These are phyloP conservation scores for Cystofilobasidium capitatum DNA, from an alignment of 768 basidiomycete genomes.

Conservation along the genomic window DNA sequence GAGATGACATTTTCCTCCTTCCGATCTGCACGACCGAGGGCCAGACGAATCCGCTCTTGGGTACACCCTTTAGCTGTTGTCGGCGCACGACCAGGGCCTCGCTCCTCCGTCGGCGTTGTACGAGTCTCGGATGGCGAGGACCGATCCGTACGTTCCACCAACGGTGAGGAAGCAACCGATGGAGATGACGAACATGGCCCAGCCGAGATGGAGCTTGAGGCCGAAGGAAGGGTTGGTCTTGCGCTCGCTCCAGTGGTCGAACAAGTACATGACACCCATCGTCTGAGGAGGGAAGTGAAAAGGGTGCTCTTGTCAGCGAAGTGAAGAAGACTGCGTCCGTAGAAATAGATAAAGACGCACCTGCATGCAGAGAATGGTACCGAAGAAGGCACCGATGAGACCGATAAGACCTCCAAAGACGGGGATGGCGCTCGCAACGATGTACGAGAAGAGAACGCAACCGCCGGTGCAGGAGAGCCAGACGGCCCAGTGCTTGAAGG, in stretches of 20 bases:
- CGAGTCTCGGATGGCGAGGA: too few relatives aligned
- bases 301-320: neutral
- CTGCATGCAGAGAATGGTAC: neutral
- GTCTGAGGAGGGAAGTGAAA: neutral
- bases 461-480: constrained; percentile 25
- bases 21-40: too few relatives aligned
- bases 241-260: neutral
- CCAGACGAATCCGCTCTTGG: too few relatives aligned
- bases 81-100: too few relatives aligned
- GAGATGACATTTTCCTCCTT: too few relatives aligned
- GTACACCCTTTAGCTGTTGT: too few relatives aligned
- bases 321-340: neutral
- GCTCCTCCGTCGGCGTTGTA: too few relatives aligned
- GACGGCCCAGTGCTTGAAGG: constrained; percentile 30
- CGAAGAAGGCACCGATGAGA: constrained; percentile 7
- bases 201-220: too few relatives aligned
- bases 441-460: constrained; percentile 9
- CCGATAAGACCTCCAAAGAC: constrained; percentile 3
- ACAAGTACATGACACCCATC: constrained; percentile 4
- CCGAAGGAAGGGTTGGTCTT: too few relatives aligned
- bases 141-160: too few relatives aligned
- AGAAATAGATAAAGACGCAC: neutral
- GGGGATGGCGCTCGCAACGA: constrained; percentile 3
- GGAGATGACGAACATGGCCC: too few relatives aligned
- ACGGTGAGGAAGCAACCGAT: too few relatives aligned